Evolutionary conservation across 2,329 filamentous ascomycete species (phyloP), one percentile per base, ranked within the genome.

Genomic region (Fusarium tjaetaba): DNA sequence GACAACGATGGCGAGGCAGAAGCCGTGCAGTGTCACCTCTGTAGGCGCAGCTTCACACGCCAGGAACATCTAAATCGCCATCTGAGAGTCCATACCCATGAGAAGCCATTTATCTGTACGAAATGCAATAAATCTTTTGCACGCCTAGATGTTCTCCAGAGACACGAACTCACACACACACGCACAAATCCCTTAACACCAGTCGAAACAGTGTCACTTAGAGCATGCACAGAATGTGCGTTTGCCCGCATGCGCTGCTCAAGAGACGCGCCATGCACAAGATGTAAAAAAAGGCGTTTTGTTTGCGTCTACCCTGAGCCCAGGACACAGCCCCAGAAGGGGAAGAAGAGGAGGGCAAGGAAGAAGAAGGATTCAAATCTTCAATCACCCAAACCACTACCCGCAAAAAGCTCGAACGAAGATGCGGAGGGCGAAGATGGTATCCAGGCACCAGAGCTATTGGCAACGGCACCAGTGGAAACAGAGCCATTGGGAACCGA

Each of bases 31-130:
- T 68, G 65, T 7, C 63, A 45, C 10, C 52, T 38, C 8, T 68
- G 72, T 42, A 34, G 28, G 11, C 63, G 38, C 16, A 43, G 36
- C 16, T 74, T 74, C 46, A 48, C 65, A 3, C 59, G 72, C 24
- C 69, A 58, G 26, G 72, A 74, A 36, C 72, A 74, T 45, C 43
- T 74, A 16, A 55, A 60, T 22, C 72, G 72, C 5, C 72, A 74
- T 58, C 16, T 49, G n/a, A 68, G 72, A 46, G 42, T 46, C 5
- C 72, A 74, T 38, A 74, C 72, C 6, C 55, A 45, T 9, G 72
- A 74, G 51, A 74, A 70, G n/a, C 72, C 72, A 13, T 74, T 58
- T 53, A 24, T 41, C 8, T 74, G 72, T 20, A 7, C 30, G 2
- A 41, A 65, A 48, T 74, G 72, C 41, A 61, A 45, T 13, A 74